phyloP scores from a whole-genome alignment of 768 basidiomycete species.

The Omphalotus guepiniiformis region DNA sequence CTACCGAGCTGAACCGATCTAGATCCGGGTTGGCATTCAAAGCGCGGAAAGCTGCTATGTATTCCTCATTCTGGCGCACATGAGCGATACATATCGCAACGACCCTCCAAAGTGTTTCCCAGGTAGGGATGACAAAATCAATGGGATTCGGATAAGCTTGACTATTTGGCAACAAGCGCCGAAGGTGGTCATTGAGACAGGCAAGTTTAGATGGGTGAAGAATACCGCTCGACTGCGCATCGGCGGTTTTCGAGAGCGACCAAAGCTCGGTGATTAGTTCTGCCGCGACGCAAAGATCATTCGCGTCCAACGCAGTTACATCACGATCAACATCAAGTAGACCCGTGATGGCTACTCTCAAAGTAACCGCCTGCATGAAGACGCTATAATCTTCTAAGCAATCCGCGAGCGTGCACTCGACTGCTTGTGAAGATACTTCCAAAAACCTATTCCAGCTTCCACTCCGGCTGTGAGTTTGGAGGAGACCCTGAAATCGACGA shows the following conservation, averaged over 20 bases:
- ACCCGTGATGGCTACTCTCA: constrained; percentile 38
- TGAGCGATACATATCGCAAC: constrained; percentile 41
- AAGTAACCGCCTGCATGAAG: constrained; percentile 41
- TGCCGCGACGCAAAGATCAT: constrained; percentile 34
- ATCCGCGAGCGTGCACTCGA: constrained; percentile 13
- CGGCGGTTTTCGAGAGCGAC: constrained; percentile 37
- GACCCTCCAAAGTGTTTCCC: constrained; percentile 62
- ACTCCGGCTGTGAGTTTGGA: constrained; percentile 19
- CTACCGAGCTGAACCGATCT: constrained; percentile 23
- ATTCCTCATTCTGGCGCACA: constrained; percentile 23
- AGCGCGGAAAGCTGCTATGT: constrained; percentile 27
- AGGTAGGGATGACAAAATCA: constrained; percentile 52
- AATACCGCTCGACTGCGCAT: neutral
- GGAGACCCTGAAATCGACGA: constrained; percentile 21
- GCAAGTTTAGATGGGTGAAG: constrained; percentile 21
- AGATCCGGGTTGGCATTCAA: constrained; percentile 29
- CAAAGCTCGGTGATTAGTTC: constrained; percentile 42
- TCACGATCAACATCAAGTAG: constrained; percentile 33
- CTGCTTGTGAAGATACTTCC: constrained; percentile 24
- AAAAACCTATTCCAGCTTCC: constrained; percentile 33
- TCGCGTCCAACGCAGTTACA: constrained; percentile 22
- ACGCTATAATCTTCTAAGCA: constrained; percentile 25
- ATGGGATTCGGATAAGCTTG: constrained; percentile 35
- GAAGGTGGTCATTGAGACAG: constrained; percentile 32
- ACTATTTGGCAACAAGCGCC: constrained; percentile 35